phyloP scores from a whole-genome alignment of 1,284 basidiomycete genomes.

The Exsudoporus floridanus region DNA sequence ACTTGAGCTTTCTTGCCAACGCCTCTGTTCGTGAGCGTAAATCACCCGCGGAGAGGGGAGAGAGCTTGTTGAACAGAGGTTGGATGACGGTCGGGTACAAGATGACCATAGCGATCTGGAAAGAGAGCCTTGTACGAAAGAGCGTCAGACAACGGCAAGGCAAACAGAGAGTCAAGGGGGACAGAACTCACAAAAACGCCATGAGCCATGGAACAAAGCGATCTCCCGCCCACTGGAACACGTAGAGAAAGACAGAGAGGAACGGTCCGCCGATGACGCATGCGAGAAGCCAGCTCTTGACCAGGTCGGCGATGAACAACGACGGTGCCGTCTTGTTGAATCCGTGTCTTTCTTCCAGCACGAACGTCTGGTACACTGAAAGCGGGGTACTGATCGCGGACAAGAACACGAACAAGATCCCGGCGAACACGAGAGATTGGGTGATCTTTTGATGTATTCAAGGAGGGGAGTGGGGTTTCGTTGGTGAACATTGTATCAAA shows the following conservation, averaged over 20 bases:
- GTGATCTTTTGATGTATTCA: constrained; percentile 44
- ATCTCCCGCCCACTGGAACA: constrained; percentile 92
- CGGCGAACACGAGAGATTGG: constrained; percentile 81
- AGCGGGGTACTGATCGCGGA: constrained; percentile 72
- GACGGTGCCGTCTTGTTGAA: constrained; percentile 91
- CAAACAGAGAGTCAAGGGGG: not conserved
- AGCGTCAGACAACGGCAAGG: not conserved
- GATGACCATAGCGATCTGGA: constrained; percentile 85
- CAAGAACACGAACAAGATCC: constrained; percentile 65
- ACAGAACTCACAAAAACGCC: constrained; percentile 66
- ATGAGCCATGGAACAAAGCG: constrained; percentile 88
- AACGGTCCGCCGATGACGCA: constrained; percentile 85
- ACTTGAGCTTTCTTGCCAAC: constrained; percentile 78
- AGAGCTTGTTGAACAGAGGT: constrained; percentile 96
- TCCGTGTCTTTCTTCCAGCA: constrained; percentile 92
- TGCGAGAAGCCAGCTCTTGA: constrained; percentile 79
- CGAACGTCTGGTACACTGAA: constrained; percentile 85
- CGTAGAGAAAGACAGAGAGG: constrained; percentile 81
- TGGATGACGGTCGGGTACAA: constrained; percentile 91
- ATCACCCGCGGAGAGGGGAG: constrained; percentile 76
- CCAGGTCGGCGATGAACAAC: constrained; percentile 74
- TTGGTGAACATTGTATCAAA: not conserved
- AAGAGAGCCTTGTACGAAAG: constrained; percentile 58
- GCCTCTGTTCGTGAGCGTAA: constrained; percentile 73
- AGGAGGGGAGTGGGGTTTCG: not conserved